Base-by-base conservation (phyloP, 139 green algal genomes). In the Tetradesmus obliquus region DNA sequence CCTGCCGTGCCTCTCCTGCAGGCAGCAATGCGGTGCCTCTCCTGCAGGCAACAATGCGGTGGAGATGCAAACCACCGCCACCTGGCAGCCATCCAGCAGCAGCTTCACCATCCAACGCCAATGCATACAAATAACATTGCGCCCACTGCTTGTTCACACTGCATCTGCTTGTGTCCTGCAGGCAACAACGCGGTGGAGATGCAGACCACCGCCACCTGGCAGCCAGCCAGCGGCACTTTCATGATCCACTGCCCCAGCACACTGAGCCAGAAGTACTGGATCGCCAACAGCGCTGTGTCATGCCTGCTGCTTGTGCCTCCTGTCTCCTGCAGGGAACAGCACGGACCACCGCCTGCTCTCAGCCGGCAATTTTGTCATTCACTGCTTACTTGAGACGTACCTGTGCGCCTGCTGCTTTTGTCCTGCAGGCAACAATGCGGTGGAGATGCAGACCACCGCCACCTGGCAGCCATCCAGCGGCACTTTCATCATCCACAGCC, bases 171-270 rank as follows among this genome's bases (percentile, higher is more conserved):
- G n/a, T n/a, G n/a, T n/a, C n/a, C 45, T 62, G 86, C 90, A 93
- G 95, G 97, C 71, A 99, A 99, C 95, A 99, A 99, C 87, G 97
- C 97, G 0, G 97, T 99, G 55, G 96, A 98, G 94, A 99, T 99
- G 97, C 88, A 92, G 88, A 99, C 97, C 2, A 98, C 96, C 6
- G 97, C 97, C 0, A 95, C 91, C n/a, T 98, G 95, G 89, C 95
- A 98, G 93, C 24, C 80, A 0, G 54, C 74, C 12, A 92, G 87
- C 5, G 92, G 95, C 88, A 91, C 96, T 88, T 97, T 97, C n/a
- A 83, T 97, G 83, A 95, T 98, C 86, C 60, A 97, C 94, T 80
- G 57, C 55, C 86, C 86, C 71, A 96, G 92, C 57, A 95, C 95
- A 0, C 92, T 98, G 69, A 95, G 94, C 1, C 95, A 97, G 69